A percentile compares a stretch with the other conserved stretches of the same genome.
These are phyloP conservation scores for Gnaphalium uliginosum DNA, from an alignment of 129 eudicot genomes.

Conservation along the genomic window DNA sequence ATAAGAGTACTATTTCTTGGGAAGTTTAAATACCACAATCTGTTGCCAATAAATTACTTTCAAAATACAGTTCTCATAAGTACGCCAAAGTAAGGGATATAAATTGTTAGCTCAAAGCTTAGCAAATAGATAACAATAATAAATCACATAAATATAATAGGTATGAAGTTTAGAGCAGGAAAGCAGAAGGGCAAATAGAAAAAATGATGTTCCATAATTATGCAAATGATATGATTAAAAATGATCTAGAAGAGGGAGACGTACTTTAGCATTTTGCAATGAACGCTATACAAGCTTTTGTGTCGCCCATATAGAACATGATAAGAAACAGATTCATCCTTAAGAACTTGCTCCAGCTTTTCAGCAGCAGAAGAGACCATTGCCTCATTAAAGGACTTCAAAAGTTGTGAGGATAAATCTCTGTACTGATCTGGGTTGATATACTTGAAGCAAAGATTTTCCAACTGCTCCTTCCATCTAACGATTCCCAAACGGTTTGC, in stretches of 20 bases:
- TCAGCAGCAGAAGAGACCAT: constrained; percentile 62
- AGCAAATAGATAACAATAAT: background rate
- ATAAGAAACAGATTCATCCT: constrained; percentile 55
- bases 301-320: constrained; percentile 72
- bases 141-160: background rate
- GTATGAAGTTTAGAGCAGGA: background rate
- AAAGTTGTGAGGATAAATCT: constrained; percentile 68
- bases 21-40: background rate
- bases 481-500: constrained; percentile 82
- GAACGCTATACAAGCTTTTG: constrained; percentile 90
- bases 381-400: constrained; percentile 72
- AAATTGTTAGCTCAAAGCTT: background rate
- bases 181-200: background rate
- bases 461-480: constrained; percentile 52
- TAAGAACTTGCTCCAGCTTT: constrained; percentile 61
- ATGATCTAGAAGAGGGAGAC: constrained; percentile 7
- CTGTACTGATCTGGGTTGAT: constrained; percentile 66
- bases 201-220: background rate
- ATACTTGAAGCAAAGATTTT: constrained; percentile 71
- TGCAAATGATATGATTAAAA: background rate
- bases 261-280: constrained; percentile 83
- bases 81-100: background rate
- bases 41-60: background rate
- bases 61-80: background rate
- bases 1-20: background rate